Evolutionary conservation across 1,139 yeast genomes (phyloP).

Genomic region (Kodamaea arcana): DNA sequence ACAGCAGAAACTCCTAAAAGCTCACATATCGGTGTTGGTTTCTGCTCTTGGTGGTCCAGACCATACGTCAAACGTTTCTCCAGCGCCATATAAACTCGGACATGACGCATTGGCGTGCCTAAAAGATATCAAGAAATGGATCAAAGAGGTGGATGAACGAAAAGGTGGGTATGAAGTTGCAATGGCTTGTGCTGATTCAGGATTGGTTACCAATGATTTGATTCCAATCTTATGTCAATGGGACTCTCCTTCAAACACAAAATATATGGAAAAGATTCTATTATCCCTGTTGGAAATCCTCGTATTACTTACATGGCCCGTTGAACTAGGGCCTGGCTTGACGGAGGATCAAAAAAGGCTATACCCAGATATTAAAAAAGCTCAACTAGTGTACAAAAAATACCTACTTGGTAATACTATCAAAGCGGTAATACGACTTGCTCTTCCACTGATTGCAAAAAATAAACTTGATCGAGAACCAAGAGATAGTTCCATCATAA

Average conservation of each 20-base stretch:
- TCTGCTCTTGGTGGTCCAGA: slow-evolving; percentile 84
- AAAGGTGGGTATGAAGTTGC: slow-evolving; percentile 75
- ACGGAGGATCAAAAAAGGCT: slow-evolving; percentile 53
- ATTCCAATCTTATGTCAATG: slow-evolving; percentile 72
- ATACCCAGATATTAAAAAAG: slow-evolving; percentile 57
- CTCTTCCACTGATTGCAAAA: slow-evolving; percentile 60
- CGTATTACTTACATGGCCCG: slow-evolving; percentile 86
- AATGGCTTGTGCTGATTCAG: slow-evolving; percentile 79
- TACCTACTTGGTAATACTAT: slow-evolving; percentile 57
- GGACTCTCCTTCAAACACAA: slow-evolving; percentile 35
- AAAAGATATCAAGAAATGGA: slow-evolving; percentile 85
- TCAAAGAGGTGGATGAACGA: slow-evolving; percentile 75
- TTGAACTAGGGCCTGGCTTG: slow-evolving; percentile 44
- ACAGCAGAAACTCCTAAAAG: slow-evolving; percentile 48
- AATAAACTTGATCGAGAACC: slow-evolving; percentile 56
- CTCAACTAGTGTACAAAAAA: slow-evolving; percentile 71
- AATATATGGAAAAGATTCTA: slow-evolving; percentile 56
- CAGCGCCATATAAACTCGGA: slow-evolving; percentile 70
- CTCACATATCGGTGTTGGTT: slow-evolving; percentile 68
- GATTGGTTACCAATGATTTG: slow-evolving; percentile 68
- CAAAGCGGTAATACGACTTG: slow-evolving; percentile 66
- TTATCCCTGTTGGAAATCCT: slow-evolving; percentile 71
- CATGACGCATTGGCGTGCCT: slow-evolving; percentile 89
- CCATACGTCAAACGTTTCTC: slow-evolving; percentile 38
- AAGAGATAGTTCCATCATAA: slow-evolving; percentile 69